Evolutionary conservation across 441 rosid genomes (phyloP), one percentile per base, ranked within the genome.

Genomic region (Arabidopsis lyrata): DNA sequence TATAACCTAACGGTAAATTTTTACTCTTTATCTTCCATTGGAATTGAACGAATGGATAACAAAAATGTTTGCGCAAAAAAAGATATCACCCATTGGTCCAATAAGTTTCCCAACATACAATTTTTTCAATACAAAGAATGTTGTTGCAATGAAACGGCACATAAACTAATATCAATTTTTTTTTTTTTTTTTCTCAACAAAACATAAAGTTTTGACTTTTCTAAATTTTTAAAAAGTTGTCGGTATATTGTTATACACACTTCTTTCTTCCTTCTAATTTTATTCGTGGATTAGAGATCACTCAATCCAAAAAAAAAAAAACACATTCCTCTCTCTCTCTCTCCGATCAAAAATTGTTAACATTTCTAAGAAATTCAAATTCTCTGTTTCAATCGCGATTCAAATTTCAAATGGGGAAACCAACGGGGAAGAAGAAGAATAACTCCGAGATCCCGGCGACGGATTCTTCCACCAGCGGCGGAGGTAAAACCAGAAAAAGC

Each of bases 381-480:
- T 10, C 63, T 65, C 48, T 56, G 24, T 41, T 57, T 75, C 24
- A 7, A 34, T 73, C 8, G 3, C 36, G 7, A 16, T 34, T 27
- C 27, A 2, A 90, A 59, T 38, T 59, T 12, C 45, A 11, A 60
- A 60, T 94, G 98, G 98, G 98, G 62, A 94, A 94, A 75, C 97
- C 99, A 8, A 80, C 90, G 14, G 97, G 88, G 74, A 92, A 85
- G 85, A 94, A 90, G 97, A 88, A 82, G 82, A 70, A 57, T n/a
- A 39, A 39, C 27, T 78, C 77, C 31, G 77, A 34, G 7, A 77
- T 9, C 1, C 54, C 83, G 14, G 76, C 81, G 27, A 83, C 70
- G 60, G 80, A 70, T 31, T 38, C 76, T 63, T 16, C 75, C 48
- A n/a, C 16, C 48, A 72, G 74, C 4, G 84, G 82, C 16, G 22